Conservation (phyloP, 1,284 basidiomycete genomes). For the Melampsora abietis-canadensis region DNA sequence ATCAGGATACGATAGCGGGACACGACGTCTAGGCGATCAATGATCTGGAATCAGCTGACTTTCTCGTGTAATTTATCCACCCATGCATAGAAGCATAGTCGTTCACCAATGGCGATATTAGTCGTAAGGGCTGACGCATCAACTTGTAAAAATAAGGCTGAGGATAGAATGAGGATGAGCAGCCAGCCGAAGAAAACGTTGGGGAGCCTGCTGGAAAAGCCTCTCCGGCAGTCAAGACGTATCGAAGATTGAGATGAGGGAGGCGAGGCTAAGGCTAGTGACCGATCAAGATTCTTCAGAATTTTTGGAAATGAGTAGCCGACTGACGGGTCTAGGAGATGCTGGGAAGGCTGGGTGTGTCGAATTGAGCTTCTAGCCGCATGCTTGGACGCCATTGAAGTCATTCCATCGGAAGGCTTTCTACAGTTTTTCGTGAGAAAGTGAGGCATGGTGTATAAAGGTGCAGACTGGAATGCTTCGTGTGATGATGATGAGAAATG, state of each 20-base stretch:
- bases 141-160: background rate
- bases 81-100: slow-evolving; percentile 90
- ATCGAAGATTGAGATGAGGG: background rate
- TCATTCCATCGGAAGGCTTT: no score
- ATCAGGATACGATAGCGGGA: background rate
- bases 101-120: slow-evolving; percentile 75
- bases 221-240: background rate
- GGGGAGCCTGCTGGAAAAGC: background rate
- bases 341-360: no score
- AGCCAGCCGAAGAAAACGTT: background rate
- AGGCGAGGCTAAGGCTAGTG: background rate
- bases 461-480: no score
- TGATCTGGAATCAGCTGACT: slow-evolving; percentile 60
- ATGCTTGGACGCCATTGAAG: no score
- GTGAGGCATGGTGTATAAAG: no score
- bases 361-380: no score
- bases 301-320: no score
- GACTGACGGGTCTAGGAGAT: no score
- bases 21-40: slow-evolving; percentile 57
- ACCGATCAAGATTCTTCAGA: no score
- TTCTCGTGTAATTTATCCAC: slow-evolving; percentile 92
- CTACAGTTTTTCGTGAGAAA: no score
- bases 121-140: slow-evolving; percentile 75
- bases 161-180: background rate
- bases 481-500: no score